phyloP scores from a whole-genome alignment of 2,329 filamentous ascomycete genomes.

The Colletotrichum trifolii region DNA sequence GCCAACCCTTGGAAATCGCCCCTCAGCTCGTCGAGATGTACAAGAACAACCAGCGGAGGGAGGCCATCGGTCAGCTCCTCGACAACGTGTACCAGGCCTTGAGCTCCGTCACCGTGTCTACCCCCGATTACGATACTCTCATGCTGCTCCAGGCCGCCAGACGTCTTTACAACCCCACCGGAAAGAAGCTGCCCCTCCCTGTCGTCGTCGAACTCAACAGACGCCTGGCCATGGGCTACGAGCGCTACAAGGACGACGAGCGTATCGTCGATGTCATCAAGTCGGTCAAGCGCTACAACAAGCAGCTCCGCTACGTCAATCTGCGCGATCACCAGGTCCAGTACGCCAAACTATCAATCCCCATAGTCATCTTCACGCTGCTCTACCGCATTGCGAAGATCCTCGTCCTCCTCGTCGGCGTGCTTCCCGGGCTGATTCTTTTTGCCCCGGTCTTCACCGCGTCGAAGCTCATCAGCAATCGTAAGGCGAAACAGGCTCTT shows the following conservation, averaged over 20 bases:
- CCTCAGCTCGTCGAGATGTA: conserved; percentile 87
- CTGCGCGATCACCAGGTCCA: conserved; percentile 95
- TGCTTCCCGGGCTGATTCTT: conserved; percentile 85
- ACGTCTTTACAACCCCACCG: conserved; percentile 91
- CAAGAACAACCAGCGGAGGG: conserved; percentile 82
- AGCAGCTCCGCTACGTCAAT: conserved; percentile 84
- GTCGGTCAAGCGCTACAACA: conserved; percentile 86
- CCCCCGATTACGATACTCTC: conserved; percentile 93
- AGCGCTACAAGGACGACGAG: conserved; percentile 89
- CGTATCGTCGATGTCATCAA: conserved; percentile 81
- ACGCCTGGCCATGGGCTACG: conserved; percentile 89
- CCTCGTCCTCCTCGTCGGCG: conserved; percentile 78
- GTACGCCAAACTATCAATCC: conserved; percentile 85
- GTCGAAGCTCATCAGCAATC: conserved; percentile 82
- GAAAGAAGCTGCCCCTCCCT: conserved; percentile 91
- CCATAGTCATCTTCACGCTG: conserved; percentile 79
- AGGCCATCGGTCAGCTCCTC: conserved; percentile 86
- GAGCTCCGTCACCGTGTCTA: conserved; percentile 88
- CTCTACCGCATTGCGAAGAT: conserved; percentile 86
- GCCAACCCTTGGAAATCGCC: conserved; percentile 86
- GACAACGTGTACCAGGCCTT: conserved; percentile 89
- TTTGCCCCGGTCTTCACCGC: conserved; percentile 91
- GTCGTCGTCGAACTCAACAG: conserved; percentile 95
- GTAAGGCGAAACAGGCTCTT: conserved; percentile 85
- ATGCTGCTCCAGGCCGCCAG: conserved; percentile 97